Evolutionary conservation across 805 yeast genomes (phyloP).

Genomic region (Wickerhamomyces kurtzmanii): DNA sequence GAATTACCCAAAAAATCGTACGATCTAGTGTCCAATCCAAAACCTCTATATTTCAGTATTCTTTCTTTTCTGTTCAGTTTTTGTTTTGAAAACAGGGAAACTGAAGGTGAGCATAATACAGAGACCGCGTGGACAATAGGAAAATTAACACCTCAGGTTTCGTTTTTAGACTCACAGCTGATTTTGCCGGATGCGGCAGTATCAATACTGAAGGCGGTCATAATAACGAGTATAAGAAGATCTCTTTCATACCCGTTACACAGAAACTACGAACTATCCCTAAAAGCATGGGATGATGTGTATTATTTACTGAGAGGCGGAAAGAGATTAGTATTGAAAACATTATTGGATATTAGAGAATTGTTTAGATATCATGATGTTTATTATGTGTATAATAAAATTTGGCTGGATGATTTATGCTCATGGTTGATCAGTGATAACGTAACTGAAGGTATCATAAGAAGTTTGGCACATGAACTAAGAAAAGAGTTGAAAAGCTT

Average conservation of each 20-base stretch:
- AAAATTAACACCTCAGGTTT: constrained; percentile 68
- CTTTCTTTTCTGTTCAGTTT: constrained; percentile 64
- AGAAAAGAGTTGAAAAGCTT: constrained; percentile 28
- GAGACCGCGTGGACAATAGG: constrained; percentile 97
- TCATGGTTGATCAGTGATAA: constrained; percentile 60
- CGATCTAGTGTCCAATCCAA: constrained; percentile 41
- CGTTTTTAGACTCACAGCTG: constrained; percentile 58
- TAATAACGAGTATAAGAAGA: constrained; percentile 58
- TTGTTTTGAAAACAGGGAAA: constrained; percentile 67
- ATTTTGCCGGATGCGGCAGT: constrained; percentile 20
- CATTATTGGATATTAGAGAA: constrained; percentile 54
- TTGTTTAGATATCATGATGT: constrained; percentile 75
- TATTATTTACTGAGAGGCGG: constrained; percentile 59
- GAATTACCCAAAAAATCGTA: constrained; percentile 57
- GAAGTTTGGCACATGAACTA: constrained; percentile 60
- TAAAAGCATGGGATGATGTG: constrained; percentile 68
- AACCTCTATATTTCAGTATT: constrained; percentile 52
- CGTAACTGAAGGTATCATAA: constrained; percentile 47
- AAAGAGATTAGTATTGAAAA: constrained; percentile 49
- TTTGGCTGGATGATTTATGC: constrained; percentile 68
- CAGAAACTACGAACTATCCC: constrained; percentile 52
- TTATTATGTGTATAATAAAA: constrained; percentile 74
- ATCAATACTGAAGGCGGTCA: constrained; percentile 36
- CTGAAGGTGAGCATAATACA: constrained; percentile 58
- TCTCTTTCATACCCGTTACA: constrained; percentile 75